A percentile compares a stretch with the other conserved stretches of the same genome.
Evolutionary conservation across 805 yeast genomes (phyloP).

Genomic region (Candida germanica): DNA sequence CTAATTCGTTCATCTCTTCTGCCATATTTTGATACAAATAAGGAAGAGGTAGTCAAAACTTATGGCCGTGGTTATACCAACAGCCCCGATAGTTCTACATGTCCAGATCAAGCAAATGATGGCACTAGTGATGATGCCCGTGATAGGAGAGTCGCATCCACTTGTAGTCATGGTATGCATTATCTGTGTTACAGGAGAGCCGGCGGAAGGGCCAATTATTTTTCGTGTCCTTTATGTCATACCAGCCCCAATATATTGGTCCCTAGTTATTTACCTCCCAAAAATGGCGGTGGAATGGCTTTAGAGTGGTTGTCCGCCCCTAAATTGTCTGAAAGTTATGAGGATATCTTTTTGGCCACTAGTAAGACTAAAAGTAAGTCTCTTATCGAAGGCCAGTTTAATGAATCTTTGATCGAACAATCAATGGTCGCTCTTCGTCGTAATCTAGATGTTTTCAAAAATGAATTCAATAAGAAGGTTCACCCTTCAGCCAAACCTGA

Average conservation of each 20-base stretch:
- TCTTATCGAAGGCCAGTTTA: constrained; percentile 23
- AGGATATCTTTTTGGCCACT: constrained; percentile 19
- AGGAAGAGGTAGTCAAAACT: constrained; percentile 13
- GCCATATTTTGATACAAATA: constrained; percentile 16
- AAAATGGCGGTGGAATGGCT: constrained; percentile 17
- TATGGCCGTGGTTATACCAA: constrained; percentile 15
- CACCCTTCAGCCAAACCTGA: constrained; percentile 10
- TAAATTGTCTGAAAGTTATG: constrained; percentile 15
- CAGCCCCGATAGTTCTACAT: neutral
- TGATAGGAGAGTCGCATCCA: constrained; percentile 30
- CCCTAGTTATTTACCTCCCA: constrained; percentile 38
- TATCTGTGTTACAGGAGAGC: constrained; percentile 39
- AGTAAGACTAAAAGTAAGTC: constrained; percentile 26
- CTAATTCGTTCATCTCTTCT: constrained; percentile 21
- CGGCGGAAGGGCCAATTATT: constrained; percentile 19
- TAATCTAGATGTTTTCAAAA: constrained; percentile 13
- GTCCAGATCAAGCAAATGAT: neutral
- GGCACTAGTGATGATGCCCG: constrained; percentile 9
- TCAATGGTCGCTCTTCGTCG: constrained; percentile 7
- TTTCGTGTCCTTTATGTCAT: constrained; percentile 52
- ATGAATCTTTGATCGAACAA: constrained; percentile 8
- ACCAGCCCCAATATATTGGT: constrained; percentile 42
- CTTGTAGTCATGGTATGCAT: constrained; percentile 57
- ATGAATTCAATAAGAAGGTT: constrained; percentile 15
- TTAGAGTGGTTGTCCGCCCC: constrained; percentile 11